Percentiles rank a stretch among this genome's conserved stretches.
Evolutionary conservation across 1,139 yeast genomes (phyloP).

Genomic region (Chernovozyma aurita): DNA sequence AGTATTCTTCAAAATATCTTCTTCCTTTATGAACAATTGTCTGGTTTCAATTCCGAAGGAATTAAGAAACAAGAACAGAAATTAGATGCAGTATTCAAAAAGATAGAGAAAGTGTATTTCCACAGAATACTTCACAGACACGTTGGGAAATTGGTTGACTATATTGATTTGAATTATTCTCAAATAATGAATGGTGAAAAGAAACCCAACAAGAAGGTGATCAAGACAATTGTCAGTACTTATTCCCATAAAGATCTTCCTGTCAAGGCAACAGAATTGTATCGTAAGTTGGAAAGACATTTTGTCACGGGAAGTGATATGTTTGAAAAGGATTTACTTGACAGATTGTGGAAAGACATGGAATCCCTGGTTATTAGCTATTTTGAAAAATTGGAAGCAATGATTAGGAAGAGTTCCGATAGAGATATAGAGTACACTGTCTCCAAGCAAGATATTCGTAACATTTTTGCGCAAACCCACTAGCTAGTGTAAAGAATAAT

Average conservation of each 20-base stretch:
- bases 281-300: constrained; percentile 56
- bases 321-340: constrained; percentile 44
- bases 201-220: constrained; percentile 55
- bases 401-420: constrained; percentile 35
- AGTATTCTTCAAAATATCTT: constrained; percentile 62
- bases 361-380: constrained; percentile 31
- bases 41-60: constrained; percentile 25
- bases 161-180: constrained; percentile 58
- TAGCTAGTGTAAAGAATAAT: no score
- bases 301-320: constrained; percentile 42
- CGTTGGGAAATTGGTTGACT: constrained; percentile 62
- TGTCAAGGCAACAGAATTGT: constrained; percentile 51
- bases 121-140: constrained; percentile 41
- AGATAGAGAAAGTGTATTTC: constrained; percentile 39
- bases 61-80: constrained; percentile 37
- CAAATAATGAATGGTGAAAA: constrained; percentile 52
- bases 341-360: constrained; percentile 42
- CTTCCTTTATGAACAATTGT: constrained; percentile 50
- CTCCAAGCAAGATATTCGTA: constrained; percentile 31
- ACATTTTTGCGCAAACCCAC: constrained; percentile 2
- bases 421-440: constrained; percentile 37
- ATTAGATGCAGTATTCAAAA: constrained; percentile 45
- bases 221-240: constrained; percentile 52
- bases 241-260: constrained; percentile 59
- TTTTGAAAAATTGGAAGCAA: constrained; percentile 34